A percentile compares a stretch with the other conserved stretches of the same genome.
These are phyloP conservation scores for Aspergillus transmontanensis DNA, from an alignment of 2,329 filamentous ascomycete genomes.

Conservation along the genomic window DNA sequence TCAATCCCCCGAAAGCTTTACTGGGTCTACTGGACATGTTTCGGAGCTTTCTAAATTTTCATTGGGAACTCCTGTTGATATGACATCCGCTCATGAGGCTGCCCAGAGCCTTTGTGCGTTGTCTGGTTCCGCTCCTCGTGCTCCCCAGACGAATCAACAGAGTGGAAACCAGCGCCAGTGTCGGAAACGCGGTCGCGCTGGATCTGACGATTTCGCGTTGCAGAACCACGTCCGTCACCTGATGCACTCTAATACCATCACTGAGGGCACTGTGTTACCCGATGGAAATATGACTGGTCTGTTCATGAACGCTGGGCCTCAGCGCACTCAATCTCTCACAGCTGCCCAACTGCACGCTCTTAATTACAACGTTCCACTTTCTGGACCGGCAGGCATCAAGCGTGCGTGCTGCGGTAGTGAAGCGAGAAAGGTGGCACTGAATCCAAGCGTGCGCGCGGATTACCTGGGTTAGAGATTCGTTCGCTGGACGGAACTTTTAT, in stretches of 20 bases:
- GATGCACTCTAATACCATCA: constrained; percentile 31
- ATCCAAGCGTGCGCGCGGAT: constrained; percentile 36
- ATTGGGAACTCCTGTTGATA: constrained; percentile 33
- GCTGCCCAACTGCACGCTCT: constrained; percentile 24
- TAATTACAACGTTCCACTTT: constrained; percentile 29
- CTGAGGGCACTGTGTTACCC: constrained; percentile 31
- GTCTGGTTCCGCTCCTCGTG: constrained; percentile 35
- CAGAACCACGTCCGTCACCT: constrained; percentile 44
- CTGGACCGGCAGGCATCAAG: constrained; percentile 42
- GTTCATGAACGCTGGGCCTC: constrained; percentile 31
- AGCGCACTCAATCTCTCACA: constrained; percentile 15
- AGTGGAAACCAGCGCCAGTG: constrained; percentile 26
- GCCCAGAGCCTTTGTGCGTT: constrained; percentile 46
- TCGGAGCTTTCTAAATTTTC: constrained; percentile 41
- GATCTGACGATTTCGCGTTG: constrained; percentile 40
- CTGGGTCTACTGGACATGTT: constrained; percentile 25
- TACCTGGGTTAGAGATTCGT: constrained; percentile 26
- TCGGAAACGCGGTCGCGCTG: constrained; percentile 44
- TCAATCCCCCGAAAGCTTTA: constrained; percentile 38
- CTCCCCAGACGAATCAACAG: constrained; percentile 12
- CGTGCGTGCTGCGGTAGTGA: constrained; percentile 46
- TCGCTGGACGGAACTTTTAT: not conserved
- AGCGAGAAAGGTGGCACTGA: constrained; percentile 38
- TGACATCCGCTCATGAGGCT: constrained; percentile 36
- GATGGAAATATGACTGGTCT: constrained; percentile 36